Evolutionary conservation across 768 basidiomycete genomes (phyloP), one percentile per base, ranked within the genome.

Genomic region (Cyclocybe aegerita): DNA sequence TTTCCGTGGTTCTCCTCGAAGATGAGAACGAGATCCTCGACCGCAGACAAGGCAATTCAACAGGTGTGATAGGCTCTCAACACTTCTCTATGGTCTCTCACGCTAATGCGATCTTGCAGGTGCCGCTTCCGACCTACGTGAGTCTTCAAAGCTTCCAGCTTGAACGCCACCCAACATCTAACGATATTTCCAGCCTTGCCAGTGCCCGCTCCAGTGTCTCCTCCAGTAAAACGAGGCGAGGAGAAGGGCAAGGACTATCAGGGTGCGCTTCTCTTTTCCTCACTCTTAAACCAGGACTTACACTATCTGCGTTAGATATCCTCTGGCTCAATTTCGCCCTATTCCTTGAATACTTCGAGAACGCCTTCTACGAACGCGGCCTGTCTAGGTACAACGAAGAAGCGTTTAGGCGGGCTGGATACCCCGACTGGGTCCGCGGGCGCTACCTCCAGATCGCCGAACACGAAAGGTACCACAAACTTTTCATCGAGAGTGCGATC

Each of bases 381-480:
- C 70, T 86, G n/a, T 59, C 54, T 17, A 71, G 76, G 45, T 82
- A 77, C 67, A 63, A 71, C 47, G 62, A 65, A 9, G 54, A 70
- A 16, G 78, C 70, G 42, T 86, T 83, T 65, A 55, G 56, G 32
- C 58, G 66, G 4, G 74, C 73, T 14, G 84, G 79, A 2, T 80
- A 77, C 58, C 69, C 71, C 43, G 39, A 68, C 43, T 80, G 74
- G 71, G 78, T 79, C 40, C 71, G 77, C 44, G 74, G 66, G 1
- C 74, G 80, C 11, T 75, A 81, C 55, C 56, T 65, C 15, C 75
- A 87, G 61, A 80, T 88, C 47, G 64, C 65, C 15, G 64, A 70
- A 33, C 83, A 87, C 62, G 83, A 86, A 60, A 45, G 59, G 30
- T 64, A 66, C 9, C 86, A 89, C 33, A 43, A 48, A 11, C 59